Evolutionary conservation across 2,329 filamentous ascomycete species (phyloP).

Genomic region (Spiromastix sp.): DNA sequence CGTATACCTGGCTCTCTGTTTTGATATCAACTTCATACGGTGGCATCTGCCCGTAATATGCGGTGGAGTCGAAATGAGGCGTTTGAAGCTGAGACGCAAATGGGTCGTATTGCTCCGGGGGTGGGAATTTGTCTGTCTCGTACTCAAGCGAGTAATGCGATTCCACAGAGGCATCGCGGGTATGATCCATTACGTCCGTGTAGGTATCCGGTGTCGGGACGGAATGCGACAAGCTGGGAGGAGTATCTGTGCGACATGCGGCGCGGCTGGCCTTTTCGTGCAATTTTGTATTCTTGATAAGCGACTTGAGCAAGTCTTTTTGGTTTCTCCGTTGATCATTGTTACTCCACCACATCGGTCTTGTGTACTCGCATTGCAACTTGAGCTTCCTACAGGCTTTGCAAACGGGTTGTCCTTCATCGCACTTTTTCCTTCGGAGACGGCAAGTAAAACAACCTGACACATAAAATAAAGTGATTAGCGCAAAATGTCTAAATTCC

Average conservation of each 20-base stretch:
- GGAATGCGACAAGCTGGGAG: conserved; percentile 70
- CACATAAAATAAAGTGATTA: neutral
- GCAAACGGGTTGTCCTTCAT: conserved; percentile 55
- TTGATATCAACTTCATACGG: conserved; percentile 94
- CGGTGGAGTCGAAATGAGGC: conserved; percentile 47
- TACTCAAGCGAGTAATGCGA: conserved; percentile 59
- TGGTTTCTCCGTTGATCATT: conserved; percentile 73
- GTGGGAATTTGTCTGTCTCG: conserved; percentile 59
- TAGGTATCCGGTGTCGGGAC: conserved; percentile 71
- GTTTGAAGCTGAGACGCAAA: conserved; percentile 33
- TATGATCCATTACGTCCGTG: conserved; percentile 62
- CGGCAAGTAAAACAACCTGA: conserved; percentile 58
- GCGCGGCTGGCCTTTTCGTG: conserved; percentile 60
- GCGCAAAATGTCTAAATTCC: neutral
- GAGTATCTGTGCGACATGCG: conserved; percentile 43
- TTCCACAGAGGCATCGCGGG: conserved; percentile 66
- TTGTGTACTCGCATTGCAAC: conserved; percentile 88
- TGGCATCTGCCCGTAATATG: conserved; percentile 51
- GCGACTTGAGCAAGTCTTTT: conserved; percentile 93
- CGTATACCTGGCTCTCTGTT: conserved; percentile 87
- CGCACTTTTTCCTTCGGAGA: conserved; percentile 59
- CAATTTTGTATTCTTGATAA: conserved; percentile 95
- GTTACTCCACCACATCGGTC: conserved; percentile 96
- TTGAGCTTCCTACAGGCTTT: conserved; percentile 61
- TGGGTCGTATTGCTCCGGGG: conserved; percentile 33